Conservation (phyloP, 2,329 filamentous ascomycete species). For the Botrytis byssoidea region DNA sequence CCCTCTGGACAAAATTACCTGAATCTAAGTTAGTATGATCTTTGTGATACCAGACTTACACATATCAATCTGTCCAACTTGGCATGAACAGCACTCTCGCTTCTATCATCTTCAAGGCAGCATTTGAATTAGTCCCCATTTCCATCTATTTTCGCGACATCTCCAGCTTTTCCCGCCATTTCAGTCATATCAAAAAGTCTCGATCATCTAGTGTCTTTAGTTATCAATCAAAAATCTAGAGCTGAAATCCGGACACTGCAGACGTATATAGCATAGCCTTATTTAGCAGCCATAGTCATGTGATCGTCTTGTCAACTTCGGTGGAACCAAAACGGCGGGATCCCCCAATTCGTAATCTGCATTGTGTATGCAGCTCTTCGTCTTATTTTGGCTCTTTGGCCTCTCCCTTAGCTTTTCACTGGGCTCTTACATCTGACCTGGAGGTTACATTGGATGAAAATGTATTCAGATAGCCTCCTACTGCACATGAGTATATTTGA, state of each 20-base stretch:
- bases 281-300: too few species aligned
- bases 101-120: constrained; percentile 58
- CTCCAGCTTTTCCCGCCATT: constrained; percentile 45
- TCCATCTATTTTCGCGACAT: constrained; percentile 36
- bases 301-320: too few species aligned
- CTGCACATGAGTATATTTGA: too few species aligned
- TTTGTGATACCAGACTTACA: constrained; percentile 36
- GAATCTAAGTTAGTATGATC: not conserved
- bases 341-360: too few species aligned
- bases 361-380: too few species aligned
- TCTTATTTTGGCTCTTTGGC: too few species aligned
- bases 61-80: constrained; percentile 64
- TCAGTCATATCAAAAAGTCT: not conserved
- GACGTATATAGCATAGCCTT: not conserved
- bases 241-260: not conserved
- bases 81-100: constrained; percentile 64
- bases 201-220: not conserved
- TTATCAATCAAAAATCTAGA: not conserved
- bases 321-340: too few species aligned
- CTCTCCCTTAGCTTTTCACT: too few species aligned
- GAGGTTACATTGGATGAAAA: too few species aligned
- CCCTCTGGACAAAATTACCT: constrained; percentile 27
- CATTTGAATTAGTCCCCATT: constrained; percentile 44
- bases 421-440: too few species aligned
- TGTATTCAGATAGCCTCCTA: too few species aligned